Base-by-base conservation (phyloP, 306 rosid genomes). In the Cicer bijugum region DNA sequence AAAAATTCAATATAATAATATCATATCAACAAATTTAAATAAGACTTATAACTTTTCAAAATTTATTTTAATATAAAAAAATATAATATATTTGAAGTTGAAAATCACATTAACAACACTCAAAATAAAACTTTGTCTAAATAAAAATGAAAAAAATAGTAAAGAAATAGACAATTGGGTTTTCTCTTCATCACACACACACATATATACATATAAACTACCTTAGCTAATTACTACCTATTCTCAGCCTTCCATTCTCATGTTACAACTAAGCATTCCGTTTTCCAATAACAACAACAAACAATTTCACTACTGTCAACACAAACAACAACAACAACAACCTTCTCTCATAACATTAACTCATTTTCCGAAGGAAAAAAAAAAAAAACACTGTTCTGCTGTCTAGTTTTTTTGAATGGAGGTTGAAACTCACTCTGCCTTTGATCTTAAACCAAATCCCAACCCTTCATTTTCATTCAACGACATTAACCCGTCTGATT, bases 381-480 rank as follows among this genome's bases (percentile, higher is more conserved):
- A 23, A 23, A 23, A 3, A 28, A 28, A 47, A 47, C 52, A 12
- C 1, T 47, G 52, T 12, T 47, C 6, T 47, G 12, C 72, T 45
- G 44, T 37, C 28, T 10, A 17, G 47, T 65, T 65, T 65, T 7
- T 15, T 47, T 4, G 1, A 48, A 78, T 78, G 82, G 77, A 78
- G 55, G 76, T 78, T 60, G 40, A 78, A 28, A 40, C 71, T 61
- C 82, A 78, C 14, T 67, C 80, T 8, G 6, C 46, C 47, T 75
- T 53, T 57, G 73, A 60, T 45, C 51, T 39, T 19, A 62, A 63
- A 8, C 55, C 64, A 11, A 62, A 48, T 69, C 56, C 80, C 0
- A 75, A 65, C 11, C 59, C 72, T 3, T 5, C 72, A 20, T 75
- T 64, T 8, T 8, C 80, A 0, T 76, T 59, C 42, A 10, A 12